Base-by-base conservation (phyloP, 2,329 filamentous ascomycete species). In the Ophiognomonia clavigignenti-juglandacearum region DNA sequence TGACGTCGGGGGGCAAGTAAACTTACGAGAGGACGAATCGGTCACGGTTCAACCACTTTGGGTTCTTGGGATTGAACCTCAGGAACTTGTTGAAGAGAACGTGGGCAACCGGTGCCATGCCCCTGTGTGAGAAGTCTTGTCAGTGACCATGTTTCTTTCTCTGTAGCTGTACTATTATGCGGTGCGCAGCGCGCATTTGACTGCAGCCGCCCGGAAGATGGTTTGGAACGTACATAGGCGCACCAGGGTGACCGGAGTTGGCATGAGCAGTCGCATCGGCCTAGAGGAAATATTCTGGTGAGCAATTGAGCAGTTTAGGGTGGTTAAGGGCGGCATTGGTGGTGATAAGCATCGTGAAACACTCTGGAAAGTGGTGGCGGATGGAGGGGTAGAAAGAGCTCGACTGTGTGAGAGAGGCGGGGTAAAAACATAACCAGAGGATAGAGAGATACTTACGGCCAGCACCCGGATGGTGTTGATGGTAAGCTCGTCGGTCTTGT, bases 21-120 rank as follows among this genome's bases (percentile, higher is more conserved):
- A 86, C 91, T 81, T 82, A 96, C 91, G 93, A 98, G 68, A 98
- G 90, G 54, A 98, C 90, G 66, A 98, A 98, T 70, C 93, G 87
- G 74, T 98, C 93, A 65, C 93, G 86, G 83, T 97, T 97, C 62
- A 93, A 64, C 91, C 91, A 98, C 57, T 89, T 79, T 61, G 93
- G 88, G 82, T 96, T 96, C 85, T 96, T 95, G 63, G 93, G 93
- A 85, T 97, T 98, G 82, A 96, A 98, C 70, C 75, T 95, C 89
- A 98, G 89, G 80, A 96, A 95, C 73, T 93, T 95, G 83, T 96
- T 95, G 78, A 88, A 98, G 57, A 98, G 83, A 64, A 97, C 89
- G 80, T 97, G 93, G 70, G 93, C 85, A 64, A 91, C 83, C 54
- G 93, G 92, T 64, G 93, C 93, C 88, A 97, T 82, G 67, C 81